phyloP scores from a whole-genome alignment of 495 filamentous ascomycete species.

The Lentithecium fluviatile region DNA sequence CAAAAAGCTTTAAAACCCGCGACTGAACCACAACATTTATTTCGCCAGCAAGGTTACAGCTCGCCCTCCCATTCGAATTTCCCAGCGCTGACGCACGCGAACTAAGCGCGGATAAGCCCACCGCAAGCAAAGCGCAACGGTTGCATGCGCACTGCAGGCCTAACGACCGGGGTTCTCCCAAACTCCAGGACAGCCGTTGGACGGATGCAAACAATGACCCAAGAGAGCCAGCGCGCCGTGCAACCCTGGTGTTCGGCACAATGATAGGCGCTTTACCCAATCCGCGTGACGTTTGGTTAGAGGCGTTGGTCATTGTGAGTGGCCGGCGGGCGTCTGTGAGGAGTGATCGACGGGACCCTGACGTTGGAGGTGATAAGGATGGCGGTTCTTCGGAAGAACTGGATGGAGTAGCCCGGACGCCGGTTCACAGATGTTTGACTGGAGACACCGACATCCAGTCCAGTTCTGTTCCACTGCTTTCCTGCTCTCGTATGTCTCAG shows the following conservation, averaged over 20 bases:
- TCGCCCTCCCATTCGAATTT: neutral
- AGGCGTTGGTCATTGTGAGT: neutral
- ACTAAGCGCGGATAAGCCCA: neutral
- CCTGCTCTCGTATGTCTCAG: too few species aligned
- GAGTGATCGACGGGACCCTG: neutral
- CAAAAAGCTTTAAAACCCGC: neutral
- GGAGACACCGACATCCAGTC: too few species aligned
- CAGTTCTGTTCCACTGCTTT: too few species aligned
- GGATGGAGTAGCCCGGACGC: neutral
- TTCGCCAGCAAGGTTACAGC: neutral
- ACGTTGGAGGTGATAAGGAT: neutral
- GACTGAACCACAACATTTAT: neutral
- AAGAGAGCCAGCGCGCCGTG: too few species aligned
- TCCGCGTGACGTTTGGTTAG: neutral
- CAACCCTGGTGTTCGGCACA: too few species aligned
- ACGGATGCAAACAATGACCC: too few species aligned
- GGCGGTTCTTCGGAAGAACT: neutral
- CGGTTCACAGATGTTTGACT: neutral
- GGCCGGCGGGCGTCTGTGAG: neutral
- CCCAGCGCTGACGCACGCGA: neutral
- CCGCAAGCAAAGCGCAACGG: neutral
- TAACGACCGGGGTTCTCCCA: too few species aligned
- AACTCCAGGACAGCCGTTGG: too few species aligned
- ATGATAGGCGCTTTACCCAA: constrained; percentile 1
- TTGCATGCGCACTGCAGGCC: neutral